Base-by-base conservation (phyloP, 805 yeast genomes). In the Pichia cabralensis region DNA sequence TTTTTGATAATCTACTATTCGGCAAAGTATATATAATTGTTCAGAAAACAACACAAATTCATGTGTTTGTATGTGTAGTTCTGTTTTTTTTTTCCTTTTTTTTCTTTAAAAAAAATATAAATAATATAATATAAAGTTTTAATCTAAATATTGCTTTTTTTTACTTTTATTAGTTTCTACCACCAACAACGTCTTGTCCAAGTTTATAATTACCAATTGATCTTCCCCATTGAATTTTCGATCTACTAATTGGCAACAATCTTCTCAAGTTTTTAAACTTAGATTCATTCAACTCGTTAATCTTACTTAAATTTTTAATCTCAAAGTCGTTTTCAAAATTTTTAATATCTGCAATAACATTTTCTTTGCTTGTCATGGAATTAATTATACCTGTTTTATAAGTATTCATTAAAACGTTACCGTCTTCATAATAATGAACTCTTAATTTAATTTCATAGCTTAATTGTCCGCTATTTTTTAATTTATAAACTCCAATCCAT, bases 371-470 rank as follows among this genome's bases (percentile, higher is more conserved):
- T 8, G 42, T 41, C 3, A 44, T 42, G 30, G 35, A 29, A n/a
- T 49, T 35, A 7, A 28, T 8, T 6, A 5, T 24, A 18, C 30
- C 23, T 15, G 11, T 13, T 5, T 15, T 15, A 15, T 19, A 15
- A 3, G 76, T 64, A 41, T 71, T 75, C 49, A 92, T 70, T 34
- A 89, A 69, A 14, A 89, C 97, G 50, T 89, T 89, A 21, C 98
- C 98, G 47, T 89, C 97, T 60, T 89, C 98, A 54, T 72, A 92
- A 56, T 88, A 92, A 57, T 89, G 98, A 26, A 88, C 80, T 44
- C 83, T 88, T 22, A 86, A 68, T 15, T 55, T 56, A 23, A 84
- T 67, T 6, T 53, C 52, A 5, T 94, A 95, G 3, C 44, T 45
- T 12, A 81, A 41, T 6, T 53, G 35, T 1, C 53, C 50, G 1